Percentiles rank a stretch among this genome's conserved stretches.
Evolutionary conservation across 257 asterid species (phyloP).

Genomic region (Solanum phureja): DNA sequence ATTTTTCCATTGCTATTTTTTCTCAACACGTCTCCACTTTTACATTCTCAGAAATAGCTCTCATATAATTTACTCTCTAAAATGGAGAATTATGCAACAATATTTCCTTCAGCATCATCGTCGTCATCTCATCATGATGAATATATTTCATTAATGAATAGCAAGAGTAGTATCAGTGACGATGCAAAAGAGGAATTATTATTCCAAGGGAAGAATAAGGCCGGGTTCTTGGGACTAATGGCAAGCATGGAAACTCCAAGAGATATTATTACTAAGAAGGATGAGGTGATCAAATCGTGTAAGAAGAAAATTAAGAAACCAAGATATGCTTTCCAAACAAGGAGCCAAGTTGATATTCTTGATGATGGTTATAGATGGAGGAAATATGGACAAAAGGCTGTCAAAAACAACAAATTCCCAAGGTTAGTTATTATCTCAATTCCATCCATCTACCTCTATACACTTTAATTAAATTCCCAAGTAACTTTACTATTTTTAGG

Average conservation of each 20-base stretch:
- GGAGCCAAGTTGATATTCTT: constrained; percentile 14
- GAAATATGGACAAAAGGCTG: constrained; percentile 16
- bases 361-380: constrained; percentile 20
- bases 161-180: not conserved
- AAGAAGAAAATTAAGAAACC: constrained; percentile 1
- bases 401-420: constrained; percentile 10
- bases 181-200: not conserved
- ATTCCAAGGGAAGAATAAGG: not conserved
- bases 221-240: not conserved
- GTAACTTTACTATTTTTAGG: not conserved
- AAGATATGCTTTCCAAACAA: constrained; percentile 7
- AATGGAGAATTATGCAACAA: not conserved
- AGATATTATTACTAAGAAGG: not conserved
- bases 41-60: not conserved
- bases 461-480: not conserved
- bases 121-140: not conserved
- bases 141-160: not conserved
- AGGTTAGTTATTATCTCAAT: not conserved
- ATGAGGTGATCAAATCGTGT: not conserved
- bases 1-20: not conserved
- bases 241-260: not conserved
- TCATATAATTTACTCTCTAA: not conserved
- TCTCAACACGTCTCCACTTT: not conserved
- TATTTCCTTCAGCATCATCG: not conserved
- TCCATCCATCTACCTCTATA: not conserved